Evolutionary conservation across 2,329 filamentous ascomycete genomes (phyloP), one percentile per base, ranked within the genome.

Genomic region (Colletotrichum viniferum): DNA sequence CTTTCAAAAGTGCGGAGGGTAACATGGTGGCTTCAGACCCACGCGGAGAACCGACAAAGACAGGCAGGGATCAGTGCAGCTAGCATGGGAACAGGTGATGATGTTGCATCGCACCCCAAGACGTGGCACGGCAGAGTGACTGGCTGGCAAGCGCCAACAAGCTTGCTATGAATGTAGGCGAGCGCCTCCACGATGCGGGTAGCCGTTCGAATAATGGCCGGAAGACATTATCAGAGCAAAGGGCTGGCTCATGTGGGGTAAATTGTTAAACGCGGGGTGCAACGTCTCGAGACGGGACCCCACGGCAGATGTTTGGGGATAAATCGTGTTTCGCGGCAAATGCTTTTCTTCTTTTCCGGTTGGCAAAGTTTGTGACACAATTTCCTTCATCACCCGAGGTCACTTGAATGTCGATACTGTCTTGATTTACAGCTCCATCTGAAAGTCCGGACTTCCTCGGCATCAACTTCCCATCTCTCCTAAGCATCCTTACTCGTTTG

Each of bases 291-390:
- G n/a, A 10, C 24, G 7, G n/a, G 2, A 62, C 55, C 52, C 56
- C 32, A 38, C 56, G 66, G 52, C 66, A 69, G 55, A 43, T 62
- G 52, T 69, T n/a, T 58, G 28, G 60, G 66, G 16, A 62, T 61
- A 34, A 69, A 69, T 36, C 34, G 34, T 69, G 34, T 61, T 55
- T 34, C 34, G 26, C 32, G 52, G 52, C 55, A 69, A 24, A 61
- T 60, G 12, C 18, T 32, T 21, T 13, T 12, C 52, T 61, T 14
- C 24, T 92, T 93, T 74, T 9, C 9, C n/a, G 43, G 91, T 90
- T 52, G 43, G 10, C 10, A 52, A 21, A 52, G 48, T 91, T 61
- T 21, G 7, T 61, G 5, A 12, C 16, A 16, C 4, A 61, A 1
- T 13, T 13, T 10, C 58, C 1, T 32, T 2, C 0, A 4, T 61